phyloP scores from a whole-genome alignment of 768 basidiomycete species.

The Russula virescens region DNA sequence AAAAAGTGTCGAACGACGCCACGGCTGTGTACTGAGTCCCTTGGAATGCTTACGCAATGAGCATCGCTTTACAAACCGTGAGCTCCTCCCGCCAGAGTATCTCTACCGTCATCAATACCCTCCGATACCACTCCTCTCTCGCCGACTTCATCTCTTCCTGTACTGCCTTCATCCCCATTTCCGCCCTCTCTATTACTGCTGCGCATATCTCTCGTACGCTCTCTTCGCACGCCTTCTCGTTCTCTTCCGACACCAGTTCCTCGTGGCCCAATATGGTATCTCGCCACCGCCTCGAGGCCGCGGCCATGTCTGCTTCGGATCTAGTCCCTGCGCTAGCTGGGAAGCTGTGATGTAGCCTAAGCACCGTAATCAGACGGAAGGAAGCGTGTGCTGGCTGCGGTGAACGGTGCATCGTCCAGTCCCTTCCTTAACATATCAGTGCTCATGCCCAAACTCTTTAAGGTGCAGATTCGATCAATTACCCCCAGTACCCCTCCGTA shows the following conservation, averaged over 20 bases:
- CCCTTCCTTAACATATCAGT: conserved; percentile 39
- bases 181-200: conserved; percentile 41
- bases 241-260: conserved; percentile 28
- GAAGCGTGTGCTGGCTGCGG: conserved; percentile 68
- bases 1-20: too few relatives aligned
- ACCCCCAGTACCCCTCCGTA: conserved; percentile 83
- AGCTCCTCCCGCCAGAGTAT: conserved; percentile 59
- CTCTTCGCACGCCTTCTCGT: conserved; percentile 30
- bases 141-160: conserved; percentile 31
- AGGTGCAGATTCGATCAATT: conserved; percentile 17
- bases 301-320: conserved; percentile 28
- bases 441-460: not conserved
- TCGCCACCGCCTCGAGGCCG: conserved; percentile 44
- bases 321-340: conserved; percentile 24
- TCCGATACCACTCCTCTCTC: conserved; percentile 12
- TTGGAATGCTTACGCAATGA: not conserved
- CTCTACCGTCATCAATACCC: conserved; percentile 34
- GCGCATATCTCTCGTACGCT: conserved; percentile 38
- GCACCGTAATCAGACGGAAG: conserved; percentile 65
- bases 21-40: too few relatives aligned
- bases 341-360: conserved; percentile 58
- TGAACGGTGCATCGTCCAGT: conserved; percentile 69
- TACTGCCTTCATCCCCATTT: conserved; percentile 44
- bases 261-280: conserved; percentile 38
- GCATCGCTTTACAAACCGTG: conserved; percentile 45